Base-by-base conservation (phyloP, 1,139 yeast species). In the Geotrichum cucujoidarum region DNA sequence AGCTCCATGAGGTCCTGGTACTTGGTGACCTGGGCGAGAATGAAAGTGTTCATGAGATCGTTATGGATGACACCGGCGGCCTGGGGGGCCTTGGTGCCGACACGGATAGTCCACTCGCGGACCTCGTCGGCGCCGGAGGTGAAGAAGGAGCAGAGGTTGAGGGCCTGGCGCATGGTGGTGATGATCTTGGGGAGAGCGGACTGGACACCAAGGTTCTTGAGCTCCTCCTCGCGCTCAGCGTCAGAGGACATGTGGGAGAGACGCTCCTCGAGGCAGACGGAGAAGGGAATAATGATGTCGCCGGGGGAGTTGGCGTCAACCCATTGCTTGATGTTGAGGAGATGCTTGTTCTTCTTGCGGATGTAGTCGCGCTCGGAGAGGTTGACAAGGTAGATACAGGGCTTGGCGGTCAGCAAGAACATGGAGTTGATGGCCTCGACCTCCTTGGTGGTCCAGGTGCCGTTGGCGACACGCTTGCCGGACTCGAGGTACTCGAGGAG, bases 331-430 rank as follows among this genome's bases (percentile, higher is more conserved):
- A 92, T 90, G 67, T 77, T 81, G 55, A 84, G 72, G 69, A 92
- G 76, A 70, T 88, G 85, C 83, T 92, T 92, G 78, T 94, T 92
- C 86, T 92, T 92, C 81, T 90, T 92, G 76, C 98, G 86, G 63
- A 89, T 77, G 72, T 83, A 92, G 70, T 94, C 98, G 62, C 76
- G 84, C 76, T 94, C 98, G 40, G 95, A 83, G 68, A 92, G 77
- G 75, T 92, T 92, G 66, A 94, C 86, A 68, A 92, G 80, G 74
- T 90, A 92, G 66, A 92, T 90, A 65, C 95, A 81, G 63, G 97
- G 96, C 74, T 92, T 90, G 60, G 97, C 97, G 40, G 97, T 89
- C 67, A 90, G 57, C 46, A 69, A 57, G 62, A 77, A 79, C 95
- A 90, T 86, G 52, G 82, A 67, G 77, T 90, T 89, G 72, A 90